Evolutionary conservation across 2,329 filamentous ascomycete species (phyloP).

Genomic region (Cladosporium sphaerospermum): DNA sequence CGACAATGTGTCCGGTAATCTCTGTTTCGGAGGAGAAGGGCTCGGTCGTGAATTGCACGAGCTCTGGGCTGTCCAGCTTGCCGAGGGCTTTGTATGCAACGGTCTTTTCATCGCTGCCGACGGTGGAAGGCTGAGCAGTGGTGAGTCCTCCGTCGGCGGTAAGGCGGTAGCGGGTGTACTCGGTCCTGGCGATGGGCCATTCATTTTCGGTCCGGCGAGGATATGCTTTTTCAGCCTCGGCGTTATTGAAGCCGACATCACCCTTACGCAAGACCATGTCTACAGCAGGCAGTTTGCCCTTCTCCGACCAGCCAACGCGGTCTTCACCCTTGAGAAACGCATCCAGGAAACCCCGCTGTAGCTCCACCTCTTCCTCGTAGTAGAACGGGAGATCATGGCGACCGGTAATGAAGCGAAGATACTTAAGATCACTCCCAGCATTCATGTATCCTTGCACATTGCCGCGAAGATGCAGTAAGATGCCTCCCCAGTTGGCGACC

Average conservation of each 20-base stretch:
- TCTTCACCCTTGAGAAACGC: conserved; percentile 66
- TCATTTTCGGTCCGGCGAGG: conserved; percentile 51
- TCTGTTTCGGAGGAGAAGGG: conserved; percentile 60
- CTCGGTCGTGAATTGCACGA: conserved; percentile 52
- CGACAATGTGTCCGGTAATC: conserved; percentile 62
- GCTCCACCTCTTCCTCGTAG: conserved; percentile 60
- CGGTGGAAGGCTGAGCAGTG: conserved; percentile 1
- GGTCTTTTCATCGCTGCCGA: conserved; percentile 15
- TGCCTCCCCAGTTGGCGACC: conserved; percentile 67
- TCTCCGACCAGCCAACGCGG: conserved; percentile 51
- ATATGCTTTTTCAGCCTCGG: conserved; percentile 53
- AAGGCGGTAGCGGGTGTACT: conserved; percentile 58
- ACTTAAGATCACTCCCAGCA: conserved; percentile 62
- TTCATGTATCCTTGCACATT: conserved; percentile 61
- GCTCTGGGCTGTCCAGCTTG: conserved; percentile 44
- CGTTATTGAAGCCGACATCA: conserved; percentile 60
- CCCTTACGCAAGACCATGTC: conserved; percentile 58
- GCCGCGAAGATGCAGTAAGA: conserved; percentile 61
- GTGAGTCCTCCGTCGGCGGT: conserved; percentile 41
- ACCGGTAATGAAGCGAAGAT: conserved; percentile 62
- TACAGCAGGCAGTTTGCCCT: conserved; percentile 55
- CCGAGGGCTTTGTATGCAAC: conserved; percentile 54
- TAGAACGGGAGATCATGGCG: conserved; percentile 69
- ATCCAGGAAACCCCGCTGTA: conserved; percentile 63
- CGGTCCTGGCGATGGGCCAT: conserved; percentile 62